Conservation (phyloP, 2,329 filamentous ascomycete species). For the Colletotrichum australisinense region DNA sequence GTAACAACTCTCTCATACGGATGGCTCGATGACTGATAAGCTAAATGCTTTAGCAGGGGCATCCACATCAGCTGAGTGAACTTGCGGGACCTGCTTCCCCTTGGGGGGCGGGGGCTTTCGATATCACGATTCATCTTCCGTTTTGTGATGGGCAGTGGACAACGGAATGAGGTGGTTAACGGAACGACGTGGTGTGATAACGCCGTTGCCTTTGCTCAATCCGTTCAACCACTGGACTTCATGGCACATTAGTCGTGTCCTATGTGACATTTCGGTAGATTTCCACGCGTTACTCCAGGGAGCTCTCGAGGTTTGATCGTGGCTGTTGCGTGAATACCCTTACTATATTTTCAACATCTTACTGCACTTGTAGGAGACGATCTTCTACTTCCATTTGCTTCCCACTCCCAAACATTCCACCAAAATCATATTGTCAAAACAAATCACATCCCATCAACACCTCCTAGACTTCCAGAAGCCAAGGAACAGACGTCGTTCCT, state of each 20-base stretch:
- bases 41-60: background rate
- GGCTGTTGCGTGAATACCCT: too few relatives aligned
- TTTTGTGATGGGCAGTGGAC: background rate
- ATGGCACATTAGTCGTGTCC: too few relatives aligned
- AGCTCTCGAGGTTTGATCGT: too few relatives aligned
- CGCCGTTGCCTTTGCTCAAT: background rate
- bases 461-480: background rate
- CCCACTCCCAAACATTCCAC: too few relatives aligned
- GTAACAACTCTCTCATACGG: too few relatives aligned
- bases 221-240: too few relatives aligned
- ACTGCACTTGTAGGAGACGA: too few relatives aligned
- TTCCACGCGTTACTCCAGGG: too few relatives aligned
- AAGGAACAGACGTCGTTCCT: background rate
- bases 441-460: background rate
- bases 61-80: slow-evolving; percentile 27
- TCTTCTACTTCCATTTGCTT: too few relatives aligned
- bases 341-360: too few relatives aligned
- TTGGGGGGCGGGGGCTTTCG: slow-evolving; percentile 22
- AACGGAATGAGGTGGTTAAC: background rate
- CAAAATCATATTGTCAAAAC: too few relatives aligned
- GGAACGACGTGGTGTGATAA: background rate
- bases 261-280: too few relatives aligned
- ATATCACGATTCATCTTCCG: background rate
- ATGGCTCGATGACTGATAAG: background rate
- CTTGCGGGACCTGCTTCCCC: slow-evolving; percentile 30